Evolutionary conservation across 306 rosid species (phyloP).

Genomic region (Vigna radiata): DNA sequence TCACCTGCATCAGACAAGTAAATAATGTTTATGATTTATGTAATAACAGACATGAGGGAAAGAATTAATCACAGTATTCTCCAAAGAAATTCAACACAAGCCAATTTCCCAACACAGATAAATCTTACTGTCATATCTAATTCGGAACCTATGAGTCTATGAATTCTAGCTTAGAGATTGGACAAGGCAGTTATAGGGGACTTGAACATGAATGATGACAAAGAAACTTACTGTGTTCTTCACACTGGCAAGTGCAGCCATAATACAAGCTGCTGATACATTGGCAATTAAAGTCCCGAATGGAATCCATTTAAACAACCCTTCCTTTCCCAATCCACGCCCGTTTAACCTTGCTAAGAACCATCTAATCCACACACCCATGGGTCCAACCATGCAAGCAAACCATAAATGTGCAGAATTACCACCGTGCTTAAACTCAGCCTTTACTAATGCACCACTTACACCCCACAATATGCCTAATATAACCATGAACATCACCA

Average conservation of each 20-base stretch:
- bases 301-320: slow-evolving; percentile 75
- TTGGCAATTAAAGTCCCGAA: slow-evolving; percentile 86
- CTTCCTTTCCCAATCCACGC: slow-evolving; percentile 68
- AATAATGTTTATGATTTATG: neutral
- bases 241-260: slow-evolving; percentile 74
- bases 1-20: slow-evolving; percentile 60
- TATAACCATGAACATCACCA: slow-evolving; percentile 46
- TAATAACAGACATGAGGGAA: neutral
- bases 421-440: slow-evolving; percentile 57
- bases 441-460: slow-evolving; percentile 54
- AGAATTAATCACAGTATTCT: slow-evolving; percentile 18
- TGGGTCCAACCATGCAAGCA: slow-evolving; percentile 85
- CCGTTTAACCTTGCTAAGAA: slow-evolving; percentile 45
- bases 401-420: slow-evolving; percentile 71
- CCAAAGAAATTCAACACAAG: neutral
- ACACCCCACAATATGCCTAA: slow-evolving; percentile 37
- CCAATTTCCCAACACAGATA: slow-evolving; percentile 4
- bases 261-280: slow-evolving; percentile 80
- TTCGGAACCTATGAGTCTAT: neutral
- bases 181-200: slow-evolving; percentile 2
- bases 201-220: slow-evolving; percentile 8
- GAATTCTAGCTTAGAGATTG: slow-evolving; percentile 7
- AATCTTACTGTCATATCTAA: slow-evolving; percentile 5
- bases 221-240: slow-evolving; percentile 61
- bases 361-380: slow-evolving; percentile 93